Conservation (phyloP, 2,329 filamentous ascomycete genomes). For the Aspergillus hortae region DNA sequence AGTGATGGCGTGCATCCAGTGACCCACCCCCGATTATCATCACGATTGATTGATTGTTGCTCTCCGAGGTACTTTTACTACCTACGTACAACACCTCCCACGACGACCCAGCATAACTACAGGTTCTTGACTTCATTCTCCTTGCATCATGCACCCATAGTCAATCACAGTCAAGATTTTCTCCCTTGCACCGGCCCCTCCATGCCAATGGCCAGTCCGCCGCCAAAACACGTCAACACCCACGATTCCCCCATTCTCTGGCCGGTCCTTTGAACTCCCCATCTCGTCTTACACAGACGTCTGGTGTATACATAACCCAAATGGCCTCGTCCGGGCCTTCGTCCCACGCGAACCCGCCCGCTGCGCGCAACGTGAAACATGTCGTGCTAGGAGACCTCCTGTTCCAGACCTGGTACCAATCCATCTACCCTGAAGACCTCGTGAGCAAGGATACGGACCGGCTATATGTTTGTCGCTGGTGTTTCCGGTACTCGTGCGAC, state of each 20-base stretch:
- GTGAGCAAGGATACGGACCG: conserved; percentile 50
- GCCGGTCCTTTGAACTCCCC: conserved; percentile 1
- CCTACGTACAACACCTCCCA: no score
- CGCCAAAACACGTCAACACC: neutral
- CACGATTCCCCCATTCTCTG: neutral
- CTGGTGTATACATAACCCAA: conserved; percentile 3
- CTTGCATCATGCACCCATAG: neutral
- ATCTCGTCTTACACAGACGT: no score
- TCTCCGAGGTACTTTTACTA: no score
- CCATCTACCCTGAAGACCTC: conserved; percentile 76
- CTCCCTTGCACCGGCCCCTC: neutral
- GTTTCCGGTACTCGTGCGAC: conserved; percentile 79
- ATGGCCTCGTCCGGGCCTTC: conserved; percentile 29
- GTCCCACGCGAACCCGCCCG: conserved; percentile 26
- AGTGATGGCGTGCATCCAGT: neutral
- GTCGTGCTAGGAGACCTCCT: conserved; percentile 80
- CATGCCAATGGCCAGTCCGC: conserved; percentile 5
- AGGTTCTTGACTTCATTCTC: no score
- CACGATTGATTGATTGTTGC: no score
- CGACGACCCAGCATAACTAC: no score
- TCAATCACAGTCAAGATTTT: neutral
- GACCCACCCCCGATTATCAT: no score
- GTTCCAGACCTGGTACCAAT: conserved; percentile 90
- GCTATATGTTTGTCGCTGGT: conserved; percentile 85
- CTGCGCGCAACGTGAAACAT: conserved; percentile 77